Base-by-base conservation (phyloP, 1,139 yeast species). In the Taphrina pruni region DNA sequence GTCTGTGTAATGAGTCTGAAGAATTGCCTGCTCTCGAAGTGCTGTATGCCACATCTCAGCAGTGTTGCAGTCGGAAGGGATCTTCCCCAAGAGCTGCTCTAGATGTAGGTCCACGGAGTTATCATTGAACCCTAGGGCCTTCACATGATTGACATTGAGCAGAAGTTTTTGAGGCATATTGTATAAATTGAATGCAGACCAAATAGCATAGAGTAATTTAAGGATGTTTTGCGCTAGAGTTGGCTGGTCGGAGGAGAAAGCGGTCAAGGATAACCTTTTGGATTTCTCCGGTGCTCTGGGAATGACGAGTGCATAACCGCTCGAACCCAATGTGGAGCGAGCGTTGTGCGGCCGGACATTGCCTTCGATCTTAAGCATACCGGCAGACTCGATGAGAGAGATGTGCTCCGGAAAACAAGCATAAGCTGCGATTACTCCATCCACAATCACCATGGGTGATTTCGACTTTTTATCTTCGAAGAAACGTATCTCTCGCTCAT, bases 351-450 rank as follows among this genome's bases (percentile, higher is more conserved):
- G 36, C 38, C 46, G 46, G 9, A 60, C 65, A 11, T 36, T n/a
- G 3, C 67, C 67, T 38, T 64, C 67, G 17, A 64, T 17, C 26
- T 64, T 64, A 36, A 64, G 9, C 39, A 64, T 45, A 4, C 61
- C 54, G 7, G 67, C 60, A 9, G 61, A 39, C 38, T 64, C 67
- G 35, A 64, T 55, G n/a, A 64, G 55, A 12, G 61, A 41, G 14
- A 45, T 12, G 21, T 54, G 58, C 35, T 64, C 67, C 8, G 67
- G 67, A 55, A 35, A 64, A 3, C 51, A 38, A 36, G 56, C 60
- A 35, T 64, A 64, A 6, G 67, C 67, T 14, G 67, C 60, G 32
- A 55, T 32, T 5, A 38, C 61, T 11, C 60, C 35, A 14, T 46
- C 41, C 46, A 64, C 39, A 2, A 48, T 45, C 38, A 55, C 32